Conservation (phyloP, 1,284 basidiomycete species). For the Pyrrhoderma lamaoense region DNA sequence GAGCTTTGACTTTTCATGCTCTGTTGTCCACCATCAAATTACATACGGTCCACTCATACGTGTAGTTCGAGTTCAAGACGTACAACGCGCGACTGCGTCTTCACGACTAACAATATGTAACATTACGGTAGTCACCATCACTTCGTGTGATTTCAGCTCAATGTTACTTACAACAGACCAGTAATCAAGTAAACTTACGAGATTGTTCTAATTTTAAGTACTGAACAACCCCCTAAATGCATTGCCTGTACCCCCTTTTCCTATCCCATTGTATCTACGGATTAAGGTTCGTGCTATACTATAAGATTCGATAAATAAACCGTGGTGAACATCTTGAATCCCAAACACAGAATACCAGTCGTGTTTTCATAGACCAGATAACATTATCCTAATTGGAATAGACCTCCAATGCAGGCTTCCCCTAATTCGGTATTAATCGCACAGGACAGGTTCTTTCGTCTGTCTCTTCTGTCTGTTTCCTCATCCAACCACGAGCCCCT, state of each 20-base stretch:
- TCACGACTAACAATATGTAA: no score
- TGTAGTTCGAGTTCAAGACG: no score
- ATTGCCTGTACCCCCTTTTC: slow-evolving; percentile 42
- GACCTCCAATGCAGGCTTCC: slow-evolving; percentile 66
- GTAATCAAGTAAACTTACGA: no score
- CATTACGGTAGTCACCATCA: no score
- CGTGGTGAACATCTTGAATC: slow-evolving; percentile 67
- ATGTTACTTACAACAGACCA: no score
- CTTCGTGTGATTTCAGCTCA: no score
- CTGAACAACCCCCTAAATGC: slow-evolving; percentile 68
- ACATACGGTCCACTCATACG: no score
- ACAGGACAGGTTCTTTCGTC: slow-evolving; percentile 62
- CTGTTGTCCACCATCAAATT: slow-evolving; percentile 80
- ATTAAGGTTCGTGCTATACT: neutral
- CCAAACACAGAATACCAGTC: slow-evolving; percentile 48
- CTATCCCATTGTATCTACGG: slow-evolving; percentile 10
- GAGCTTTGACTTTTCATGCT: slow-evolving; percentile 72
- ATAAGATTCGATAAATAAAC: slow-evolving; percentile 66
- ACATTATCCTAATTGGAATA: slow-evolving; percentile 59
- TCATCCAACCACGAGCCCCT: no score
- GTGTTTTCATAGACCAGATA: slow-evolving; percentile 42
- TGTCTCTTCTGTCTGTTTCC: slow-evolving; percentile 25
- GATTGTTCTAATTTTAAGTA: slow-evolving; percentile 81
- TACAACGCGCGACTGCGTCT: no score
- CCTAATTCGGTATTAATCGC: slow-evolving; percentile 68